phyloP scores from a whole-genome alignment of 441 rosid species.

The Erodium texanum region DNA sequence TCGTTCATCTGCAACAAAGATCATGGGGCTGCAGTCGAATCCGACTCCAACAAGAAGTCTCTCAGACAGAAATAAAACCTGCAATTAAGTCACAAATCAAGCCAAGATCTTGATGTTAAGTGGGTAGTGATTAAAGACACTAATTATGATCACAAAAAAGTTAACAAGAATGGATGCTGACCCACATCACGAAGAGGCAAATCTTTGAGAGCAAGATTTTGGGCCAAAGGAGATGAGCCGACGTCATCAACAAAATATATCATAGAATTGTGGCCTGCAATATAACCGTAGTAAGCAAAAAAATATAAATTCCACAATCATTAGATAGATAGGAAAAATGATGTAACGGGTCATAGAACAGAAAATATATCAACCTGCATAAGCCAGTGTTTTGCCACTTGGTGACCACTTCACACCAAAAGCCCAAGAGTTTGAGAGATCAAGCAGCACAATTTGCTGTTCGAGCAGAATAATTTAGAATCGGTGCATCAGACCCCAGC shows the following conservation, averaged over 20 bases:
- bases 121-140: conserved; percentile 18
- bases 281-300: neutral
- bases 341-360: neutral
- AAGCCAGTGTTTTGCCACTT: conserved; percentile 90
- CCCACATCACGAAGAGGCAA: conserved; percentile 99
- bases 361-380: conserved; percentile 60
- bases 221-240: conserved; percentile 94
- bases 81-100: conserved; percentile 17
- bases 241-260: conserved; percentile 96
- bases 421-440: conserved; percentile 95
- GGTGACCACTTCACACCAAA: conserved; percentile 99
- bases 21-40: conserved; percentile 87
- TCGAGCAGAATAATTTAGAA: conserved; percentile 24
- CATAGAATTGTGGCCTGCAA: conserved; percentile 87
- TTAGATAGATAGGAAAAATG: neutral
- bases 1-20: conserved; percentile 86
- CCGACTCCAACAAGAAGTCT: conserved; percentile 90
- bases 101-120: conserved; percentile 17
- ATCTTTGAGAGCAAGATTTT: conserved; percentile 75
- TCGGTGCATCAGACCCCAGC: conserved; percentile 3
- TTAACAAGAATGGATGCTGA: conserved; percentile 77
- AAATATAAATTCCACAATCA: neutral
- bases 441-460: conserved; percentile 98
- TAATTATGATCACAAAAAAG: conserved; percentile 18
- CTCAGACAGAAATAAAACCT: conserved; percentile 90